Base-by-base conservation (phyloP, 1,284 basidiomycete genomes). In the Ceratobasidium papillatum region DNA sequence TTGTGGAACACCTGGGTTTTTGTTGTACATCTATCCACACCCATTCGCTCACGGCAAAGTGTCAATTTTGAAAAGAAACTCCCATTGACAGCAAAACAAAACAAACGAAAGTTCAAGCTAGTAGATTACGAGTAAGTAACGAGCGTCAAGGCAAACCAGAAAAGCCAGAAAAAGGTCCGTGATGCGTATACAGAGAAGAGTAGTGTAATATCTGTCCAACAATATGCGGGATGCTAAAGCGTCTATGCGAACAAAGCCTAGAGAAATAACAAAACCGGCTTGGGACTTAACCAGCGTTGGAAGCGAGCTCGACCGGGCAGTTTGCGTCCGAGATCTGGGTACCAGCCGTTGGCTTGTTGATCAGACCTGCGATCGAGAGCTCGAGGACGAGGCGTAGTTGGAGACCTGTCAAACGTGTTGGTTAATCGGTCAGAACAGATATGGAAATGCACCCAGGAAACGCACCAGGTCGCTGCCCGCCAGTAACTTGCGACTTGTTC, bases 221-320 rank as follows among this genome's bases (percentile, higher is more conserved):
- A 49, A 9, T 25, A 34, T 32, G 11, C 19, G 34, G 43, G 41
- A 49, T 49, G 41, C 49, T 30, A 25, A 27, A 71, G 19, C 30
- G 66, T 71, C 52, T 71, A 56, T 71, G 27, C 52, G 30, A 64
- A n/a, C 43, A 34, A 49, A 30, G 34, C 34, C 7, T 56, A 54
- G 9, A 4, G 34, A 52, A 68, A 22, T n/a, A 36, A 19, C 34
- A 34, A 22, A 54, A 34, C 49, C 3, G 3, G 38, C 8, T 17
- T 4, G 11, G n/a, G 34, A 41, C 14, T 76, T 73, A 76, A 36
- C 63, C 76, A 34, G 74, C 59, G 78, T 84, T 88, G 7, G 84
- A 76, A 5, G 91, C 79, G 0, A 96, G 85, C 80, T 94, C 88
- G 77, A 95, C 87, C 0, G 94, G 94, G 80, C 94, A 96, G 17